A percentile compares a stretch with the other conserved stretches of the same genome.
Evolutionary conservation across 768 basidiomycete genomes (phyloP).

Genomic region (Coprinopsis cinerea): DNA sequence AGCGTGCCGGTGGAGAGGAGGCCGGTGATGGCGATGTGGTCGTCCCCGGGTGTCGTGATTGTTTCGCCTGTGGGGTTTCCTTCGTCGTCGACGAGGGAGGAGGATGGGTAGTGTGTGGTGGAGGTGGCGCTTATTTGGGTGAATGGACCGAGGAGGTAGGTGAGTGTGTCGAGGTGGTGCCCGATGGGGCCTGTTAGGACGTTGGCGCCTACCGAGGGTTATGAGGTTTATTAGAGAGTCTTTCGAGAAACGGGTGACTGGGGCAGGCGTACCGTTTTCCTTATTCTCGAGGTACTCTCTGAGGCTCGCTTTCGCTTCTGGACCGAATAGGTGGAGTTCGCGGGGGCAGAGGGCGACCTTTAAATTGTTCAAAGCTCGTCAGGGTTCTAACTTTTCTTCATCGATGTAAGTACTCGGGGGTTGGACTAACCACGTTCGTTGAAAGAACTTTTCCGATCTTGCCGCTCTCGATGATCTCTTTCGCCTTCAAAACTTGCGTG

Average conservation of each 20-base stretch:
- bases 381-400: no score
- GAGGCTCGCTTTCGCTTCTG: background rate
- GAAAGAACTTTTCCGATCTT: background rate
- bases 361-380: no score
- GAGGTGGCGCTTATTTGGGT: conserved; percentile 2
- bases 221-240: background rate
- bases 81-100: conserved; percentile 1
- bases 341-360: background rate
- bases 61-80: conserved; percentile 1
- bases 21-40: conserved; percentile 7
- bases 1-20: conserved; percentile 3
- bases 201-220: background rate
- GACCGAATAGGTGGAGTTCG: background rate
- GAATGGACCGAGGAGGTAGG: conserved; percentile 11
- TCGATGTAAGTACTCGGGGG: no score
- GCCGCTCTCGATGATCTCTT: background rate
- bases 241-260: no score
- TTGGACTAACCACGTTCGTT: background rate
- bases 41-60: background rate
- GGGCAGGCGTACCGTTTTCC: background rate
- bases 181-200: background rate
- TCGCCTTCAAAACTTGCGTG: background rate
- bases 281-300: background rate
- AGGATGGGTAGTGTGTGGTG: conserved; percentile 4
- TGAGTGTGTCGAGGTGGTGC: conserved; percentile 11